phyloP scores from a whole-genome alignment of 495 filamentous ascomycete species.

The Penicillium longicatenatum region DNA sequence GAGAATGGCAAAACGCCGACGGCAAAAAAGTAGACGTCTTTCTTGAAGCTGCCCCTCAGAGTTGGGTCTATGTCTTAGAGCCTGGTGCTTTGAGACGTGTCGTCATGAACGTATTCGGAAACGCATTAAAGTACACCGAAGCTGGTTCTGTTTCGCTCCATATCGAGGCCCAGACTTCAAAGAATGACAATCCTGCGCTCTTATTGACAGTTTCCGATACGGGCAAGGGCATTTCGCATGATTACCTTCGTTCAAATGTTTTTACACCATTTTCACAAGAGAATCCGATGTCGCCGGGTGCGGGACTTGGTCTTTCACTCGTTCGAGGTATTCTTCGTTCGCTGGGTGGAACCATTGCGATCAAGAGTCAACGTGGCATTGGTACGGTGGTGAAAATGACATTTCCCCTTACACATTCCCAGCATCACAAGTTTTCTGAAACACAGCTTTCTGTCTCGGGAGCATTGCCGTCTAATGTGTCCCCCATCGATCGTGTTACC shows the following conservation, averaged over 20 bases:
- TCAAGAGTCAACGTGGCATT: constrained; percentile 37
- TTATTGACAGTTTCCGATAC: constrained; percentile 31
- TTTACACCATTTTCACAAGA: constrained; percentile 50
- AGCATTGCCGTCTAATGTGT: neutral
- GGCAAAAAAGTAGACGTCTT: constrained; percentile 57
- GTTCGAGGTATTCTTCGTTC: constrained; percentile 41
- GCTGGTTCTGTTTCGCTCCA: constrained; percentile 63
- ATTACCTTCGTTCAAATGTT: constrained; percentile 41
- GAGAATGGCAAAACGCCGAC: neutral
- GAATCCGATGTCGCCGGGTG: constrained; percentile 42
- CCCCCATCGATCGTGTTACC: neutral
- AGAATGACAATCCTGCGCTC: neutral
- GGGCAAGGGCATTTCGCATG: constrained; percentile 41
- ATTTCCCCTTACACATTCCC: constrained; percentile 20
- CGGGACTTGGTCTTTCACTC: constrained; percentile 41
- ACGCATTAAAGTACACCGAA: constrained; percentile 75
- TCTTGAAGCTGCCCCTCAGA: constrained; percentile 60
- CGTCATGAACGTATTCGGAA: constrained; percentile 79
- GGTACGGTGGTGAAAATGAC: constrained; percentile 27
- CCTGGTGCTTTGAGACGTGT: constrained; percentile 71
- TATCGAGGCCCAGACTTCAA: constrained; percentile 35
- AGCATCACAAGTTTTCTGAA: constrained; percentile 31
- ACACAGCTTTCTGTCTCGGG: neutral
- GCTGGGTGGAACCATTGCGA: constrained; percentile 40
- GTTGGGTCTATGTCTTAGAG: constrained; percentile 63